Conservation (phyloP, 2,329 filamentous ascomycete genomes). For the Pyrenochaeta sp. region DNA sequence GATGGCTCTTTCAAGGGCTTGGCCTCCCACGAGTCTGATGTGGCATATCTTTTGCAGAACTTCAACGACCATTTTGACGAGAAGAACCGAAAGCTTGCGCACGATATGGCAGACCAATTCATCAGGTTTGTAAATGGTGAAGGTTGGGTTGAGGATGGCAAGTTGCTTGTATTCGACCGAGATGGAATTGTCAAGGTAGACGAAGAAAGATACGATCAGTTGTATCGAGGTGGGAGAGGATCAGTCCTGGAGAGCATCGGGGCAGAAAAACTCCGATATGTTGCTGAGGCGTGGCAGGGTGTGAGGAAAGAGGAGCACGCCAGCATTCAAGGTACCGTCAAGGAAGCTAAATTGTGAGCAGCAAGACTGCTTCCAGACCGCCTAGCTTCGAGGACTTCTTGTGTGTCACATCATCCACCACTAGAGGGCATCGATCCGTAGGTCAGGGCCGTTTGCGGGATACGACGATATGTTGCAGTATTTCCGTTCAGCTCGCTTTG, state of each 20-base stretch:
- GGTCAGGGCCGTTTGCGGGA: too few relatives aligned
- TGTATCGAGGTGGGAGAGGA: slow-evolving; percentile 30
- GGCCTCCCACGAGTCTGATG: slow-evolving; percentile 42
- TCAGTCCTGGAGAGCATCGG: slow-evolving; percentile 31
- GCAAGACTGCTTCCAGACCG: too few relatives aligned
- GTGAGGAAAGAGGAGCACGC: slow-evolving; percentile 28
- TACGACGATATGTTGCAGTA: background rate
- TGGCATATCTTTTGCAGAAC: slow-evolving; percentile 39
- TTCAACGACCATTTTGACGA: slow-evolving; percentile 29
- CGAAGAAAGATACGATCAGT: slow-evolving; percentile 31
- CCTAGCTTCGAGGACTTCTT: background rate
- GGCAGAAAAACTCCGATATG: slow-evolving; percentile 27
- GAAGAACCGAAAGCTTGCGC: slow-evolving; percentile 12
- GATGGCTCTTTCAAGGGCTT: slow-evolving; percentile 28
- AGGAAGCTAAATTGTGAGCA: slow-evolving; percentile 9
- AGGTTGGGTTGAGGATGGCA: slow-evolving; percentile 27
- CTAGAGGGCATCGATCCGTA: too few relatives aligned
- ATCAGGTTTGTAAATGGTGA: slow-evolving; percentile 35
- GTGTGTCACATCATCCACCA: too few relatives aligned
- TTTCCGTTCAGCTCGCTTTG: too few relatives aligned
- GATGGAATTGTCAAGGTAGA: slow-evolving; percentile 17
- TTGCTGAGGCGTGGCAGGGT: slow-evolving; percentile 42
- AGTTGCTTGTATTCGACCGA: slow-evolving; percentile 30
- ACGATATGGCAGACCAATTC: slow-evolving; percentile 32
- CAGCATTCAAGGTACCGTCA: background rate